Evolutionary conservation across 1,139 yeast genomes (phyloP).

Genomic region (Taphrina wiesneri): DNA sequence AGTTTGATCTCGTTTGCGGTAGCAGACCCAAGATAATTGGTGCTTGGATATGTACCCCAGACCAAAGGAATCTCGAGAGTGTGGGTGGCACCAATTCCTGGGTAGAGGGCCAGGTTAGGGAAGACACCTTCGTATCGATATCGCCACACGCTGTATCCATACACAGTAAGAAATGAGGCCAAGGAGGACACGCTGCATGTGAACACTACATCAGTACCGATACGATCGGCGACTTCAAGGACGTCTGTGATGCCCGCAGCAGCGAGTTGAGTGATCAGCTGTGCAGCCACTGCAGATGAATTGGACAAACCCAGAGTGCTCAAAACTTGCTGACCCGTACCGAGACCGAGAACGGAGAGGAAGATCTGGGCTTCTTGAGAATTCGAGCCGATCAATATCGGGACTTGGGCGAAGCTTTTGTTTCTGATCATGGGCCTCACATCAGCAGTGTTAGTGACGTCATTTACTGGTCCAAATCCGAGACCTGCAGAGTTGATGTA

Average conservation of each 20-base stretch:
- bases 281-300: not conserved
- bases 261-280: not conserved
- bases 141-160: conserved; percentile 5
- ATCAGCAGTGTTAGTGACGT: not conserved
- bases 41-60: conserved; percentile 2
- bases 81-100: not conserved
- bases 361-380: conserved; percentile 4
- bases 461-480: not conserved
- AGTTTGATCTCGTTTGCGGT: conserved; percentile 1
- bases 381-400: not conserved
- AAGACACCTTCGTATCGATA: conserved; percentile 9
- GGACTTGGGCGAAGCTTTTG: not conserved
- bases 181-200: not conserved
- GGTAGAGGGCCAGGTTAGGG: not conserved
- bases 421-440: not conserved
- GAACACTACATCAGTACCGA: not conserved
- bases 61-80: conserved; percentile 20
- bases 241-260: not conserved
- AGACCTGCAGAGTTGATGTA: not conserved
- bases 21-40: not conserved
- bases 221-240: conserved; percentile 1
- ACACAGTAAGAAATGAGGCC: not conserved
- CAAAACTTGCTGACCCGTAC: not conserved
- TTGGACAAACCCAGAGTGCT: not conserved
- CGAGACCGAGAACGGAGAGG: conserved; percentile 1